These are phyloP conservation scores for Vitis hybrid DNA, from an alignment of 177 flowering plant genomes.

Conservation along the genomic window DNA sequence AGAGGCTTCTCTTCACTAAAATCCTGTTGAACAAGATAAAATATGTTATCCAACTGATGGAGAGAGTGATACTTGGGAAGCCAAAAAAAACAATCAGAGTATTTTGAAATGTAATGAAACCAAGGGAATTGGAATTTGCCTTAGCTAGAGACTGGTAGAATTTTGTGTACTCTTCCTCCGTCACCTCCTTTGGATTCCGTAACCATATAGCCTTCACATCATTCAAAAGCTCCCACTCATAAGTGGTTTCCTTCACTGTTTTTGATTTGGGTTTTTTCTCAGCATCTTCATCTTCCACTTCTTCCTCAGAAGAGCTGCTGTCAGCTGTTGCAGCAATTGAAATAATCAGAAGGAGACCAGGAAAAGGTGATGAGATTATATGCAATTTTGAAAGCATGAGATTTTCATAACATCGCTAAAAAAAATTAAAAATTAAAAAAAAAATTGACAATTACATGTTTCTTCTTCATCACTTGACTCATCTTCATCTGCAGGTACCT, in stretches of 20 bases:
- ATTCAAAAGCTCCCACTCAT: slow-evolving; percentile 95
- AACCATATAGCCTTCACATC: slow-evolving; percentile 97
- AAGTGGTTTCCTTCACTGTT: slow-evolving; percentile 77
- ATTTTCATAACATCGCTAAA: neutral
- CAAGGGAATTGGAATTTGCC: slow-evolving; percentile 36
- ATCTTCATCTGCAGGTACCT: slow-evolving; percentile 94
- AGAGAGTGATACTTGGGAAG: neutral
- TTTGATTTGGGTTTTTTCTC: slow-evolving; percentile 90
- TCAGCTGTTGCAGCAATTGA: slow-evolving; percentile 54
- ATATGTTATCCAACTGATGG: neutral
- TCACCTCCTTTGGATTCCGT: slow-evolving; percentile 91
- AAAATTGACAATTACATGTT: slow-evolving; percentile 27
- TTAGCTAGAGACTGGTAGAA: slow-evolving; percentile 89
- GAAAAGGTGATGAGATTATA: neutral
- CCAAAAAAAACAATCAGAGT: neutral
- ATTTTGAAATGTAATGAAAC: neutral
- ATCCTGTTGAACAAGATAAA: slow-evolving; percentile 50
- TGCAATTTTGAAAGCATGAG: neutral
- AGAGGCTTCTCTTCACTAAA: slow-evolving; percentile 88
- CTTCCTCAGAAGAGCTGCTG: slow-evolving; percentile 62
- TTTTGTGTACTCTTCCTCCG: slow-evolving; percentile 92
- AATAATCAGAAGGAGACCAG: neutral
- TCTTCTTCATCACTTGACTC: slow-evolving; percentile 83
- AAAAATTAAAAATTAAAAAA: neutral
- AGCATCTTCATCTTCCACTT: slow-evolving; percentile 62